Base-by-base conservation (phyloP, 78 protist species). In the Dictyostelium intermedium region DNA sequence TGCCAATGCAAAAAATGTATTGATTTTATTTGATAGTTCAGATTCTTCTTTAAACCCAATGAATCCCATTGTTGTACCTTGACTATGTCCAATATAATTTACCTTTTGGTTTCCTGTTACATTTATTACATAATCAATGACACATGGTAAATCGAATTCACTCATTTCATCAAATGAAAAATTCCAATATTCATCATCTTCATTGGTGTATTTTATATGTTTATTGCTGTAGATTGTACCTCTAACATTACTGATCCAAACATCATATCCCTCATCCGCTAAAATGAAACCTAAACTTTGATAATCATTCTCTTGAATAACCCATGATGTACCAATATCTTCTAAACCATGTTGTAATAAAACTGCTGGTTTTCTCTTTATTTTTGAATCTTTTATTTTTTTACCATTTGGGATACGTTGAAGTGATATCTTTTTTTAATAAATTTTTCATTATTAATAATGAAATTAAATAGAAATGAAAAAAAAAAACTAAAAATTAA, bases 271-370 rank as follows among this genome's bases (percentile, higher is more conserved):
- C 4, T 13, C 14, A 56, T 93, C 87, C 2, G 93, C 85, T 39
- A 91, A 69, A 32, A 91, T 60, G 50, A 23, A 82, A 5, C 72
- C 95, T 63, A 91, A 61, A 37, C 69, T 53, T 50, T 91, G 84
- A 45, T 72, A 13, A 23, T 81, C 81, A 80, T 79, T 77, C 45
- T 85, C 91, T 60, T 85, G 91, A 37, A 73, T 72, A 2, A 94
- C 97, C 92, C 92, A 94, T 37, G 82, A 74, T n/a, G 83, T 85
- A 34, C 93, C 86, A 60, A 83, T 53, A 70, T 94, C 97, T 43
- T 89, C 84, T 34, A 95, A 81, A 70, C 97, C 97, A 79, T 95
- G 97, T 34, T 91, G 95, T 25, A 92, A 77, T 0, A 85, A 1
- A 23, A 87, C 89, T 6, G 76, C 91, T 25, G 93, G 85, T 53